These are phyloP conservation scores for Fennellomyces sp. DNA, from an alignment of 371 early-diverging fungal genomes.

Conservation along the genomic window DNA sequence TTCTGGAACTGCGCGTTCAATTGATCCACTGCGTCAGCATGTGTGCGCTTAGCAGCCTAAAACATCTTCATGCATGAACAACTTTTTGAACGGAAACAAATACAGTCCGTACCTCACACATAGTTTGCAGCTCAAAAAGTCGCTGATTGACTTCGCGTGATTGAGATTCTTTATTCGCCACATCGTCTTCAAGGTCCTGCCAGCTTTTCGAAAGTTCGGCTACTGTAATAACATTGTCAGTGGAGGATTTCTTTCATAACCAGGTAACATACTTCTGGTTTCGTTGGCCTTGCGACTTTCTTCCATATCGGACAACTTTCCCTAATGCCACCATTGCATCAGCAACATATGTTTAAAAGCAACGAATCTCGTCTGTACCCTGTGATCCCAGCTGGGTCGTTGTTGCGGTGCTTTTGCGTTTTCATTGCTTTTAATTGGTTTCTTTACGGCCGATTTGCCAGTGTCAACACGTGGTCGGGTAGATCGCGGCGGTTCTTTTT, in stretches of 20 bases:
- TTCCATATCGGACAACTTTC: slow-evolving; percentile 21
- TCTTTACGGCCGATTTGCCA: neutral
- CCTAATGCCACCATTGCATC: too few species aligned
- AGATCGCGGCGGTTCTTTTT: neutral
- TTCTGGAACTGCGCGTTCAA: slow-evolving; percentile 40
- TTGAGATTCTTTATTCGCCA: slow-evolving; percentile 62
- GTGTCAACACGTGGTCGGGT: neutral
- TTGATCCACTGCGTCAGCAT: slow-evolving; percentile 50
- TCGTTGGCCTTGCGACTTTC: slow-evolving; percentile 1
- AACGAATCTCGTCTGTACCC: too few species aligned
- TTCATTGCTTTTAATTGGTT: neutral
- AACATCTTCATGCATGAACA: neutral
- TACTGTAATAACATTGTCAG: slow-evolving; percentile 29
- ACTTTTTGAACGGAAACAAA: neutral
- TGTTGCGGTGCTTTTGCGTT: neutral
- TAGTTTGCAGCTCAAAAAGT: slow-evolving; percentile 49
- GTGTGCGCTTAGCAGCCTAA: slow-evolving; percentile 32
- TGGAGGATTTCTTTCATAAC: neutral
- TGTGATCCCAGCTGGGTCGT: neutral
- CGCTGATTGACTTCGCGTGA: slow-evolving; percentile 51
- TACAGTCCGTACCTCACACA: slow-evolving; percentile 36
- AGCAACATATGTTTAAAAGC: too few species aligned
- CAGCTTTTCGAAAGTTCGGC: slow-evolving; percentile 55
- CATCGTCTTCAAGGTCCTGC: slow-evolving; percentile 51
- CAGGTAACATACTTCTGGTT: slow-evolving; percentile 1